Percentiles rank a stretch among this genome's conserved stretches.
Evolutionary conservation across 768 basidiomycete species (phyloP).

Genomic region (Leccinum aurantiacum): DNA sequence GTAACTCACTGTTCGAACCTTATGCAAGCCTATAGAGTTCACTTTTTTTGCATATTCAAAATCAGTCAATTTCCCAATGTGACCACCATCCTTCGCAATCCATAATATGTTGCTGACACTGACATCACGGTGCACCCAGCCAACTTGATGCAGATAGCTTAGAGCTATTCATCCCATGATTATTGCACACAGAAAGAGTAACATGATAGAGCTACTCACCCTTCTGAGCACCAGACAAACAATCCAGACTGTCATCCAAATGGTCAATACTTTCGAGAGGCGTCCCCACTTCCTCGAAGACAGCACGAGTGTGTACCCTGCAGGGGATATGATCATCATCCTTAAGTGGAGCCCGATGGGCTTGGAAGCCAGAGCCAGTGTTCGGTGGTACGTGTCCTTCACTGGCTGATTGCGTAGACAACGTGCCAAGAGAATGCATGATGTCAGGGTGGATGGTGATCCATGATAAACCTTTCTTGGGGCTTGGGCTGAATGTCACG

Average conservation of each 20-base stretch:
- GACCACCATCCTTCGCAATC: background rate
- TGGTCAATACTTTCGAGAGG: background rate
- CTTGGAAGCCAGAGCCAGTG: no score
- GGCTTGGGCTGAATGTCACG: no score
- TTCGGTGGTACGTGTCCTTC: no score
- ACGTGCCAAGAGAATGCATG: no score
- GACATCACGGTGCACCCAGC: constrained; percentile 9
- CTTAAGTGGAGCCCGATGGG: no score
- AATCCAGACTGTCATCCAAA: background rate
- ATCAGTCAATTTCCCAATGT: constrained; percentile 12
- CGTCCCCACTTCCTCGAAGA: background rate
- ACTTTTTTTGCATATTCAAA: constrained; percentile 13
- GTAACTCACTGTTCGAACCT: constrained; percentile 13
- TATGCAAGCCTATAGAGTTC: background rate
- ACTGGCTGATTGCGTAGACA: no score
- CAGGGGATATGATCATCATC: no score
- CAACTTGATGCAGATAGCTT: constrained; percentile 4
- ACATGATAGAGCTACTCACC: background rate
- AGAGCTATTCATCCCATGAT: background rate
- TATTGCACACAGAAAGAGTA: background rate
- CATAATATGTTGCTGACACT: constrained; percentile 2
- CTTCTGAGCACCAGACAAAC: background rate
- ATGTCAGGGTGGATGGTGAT: no score
- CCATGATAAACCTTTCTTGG: no score
- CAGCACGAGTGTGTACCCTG: background rate